These are phyloP conservation scores for Karstenula rhodostoma DNA, from an alignment of 2,329 filamentous ascomycete genomes.

Conservation along the genomic window DNA sequence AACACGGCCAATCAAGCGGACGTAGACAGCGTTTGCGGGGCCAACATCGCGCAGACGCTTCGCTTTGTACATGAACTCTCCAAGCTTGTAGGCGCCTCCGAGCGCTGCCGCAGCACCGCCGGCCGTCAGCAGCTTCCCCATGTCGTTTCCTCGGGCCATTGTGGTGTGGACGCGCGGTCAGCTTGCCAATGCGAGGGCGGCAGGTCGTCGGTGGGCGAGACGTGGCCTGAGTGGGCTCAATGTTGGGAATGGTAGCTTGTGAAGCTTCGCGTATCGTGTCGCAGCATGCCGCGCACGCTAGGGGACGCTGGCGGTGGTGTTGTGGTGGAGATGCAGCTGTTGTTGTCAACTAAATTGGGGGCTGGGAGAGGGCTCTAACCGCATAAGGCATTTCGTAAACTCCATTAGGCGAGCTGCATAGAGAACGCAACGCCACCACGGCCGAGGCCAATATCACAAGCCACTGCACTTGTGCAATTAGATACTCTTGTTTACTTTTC, in stretches of 20 bases:
- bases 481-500: background rate
- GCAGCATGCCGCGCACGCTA: slow-evolving; percentile 45
- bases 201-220: background rate
- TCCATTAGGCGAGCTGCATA: slow-evolving; percentile 3
- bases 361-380: slow-evolving; percentile 27
- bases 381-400: slow-evolving; percentile 15
- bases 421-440: background rate
- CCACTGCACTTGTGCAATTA: background rate
- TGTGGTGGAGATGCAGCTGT: slow-evolving; percentile 28
- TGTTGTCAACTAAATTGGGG: slow-evolving; percentile 37
- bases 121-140: slow-evolving; percentile 40
- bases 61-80: slow-evolving; percentile 47
- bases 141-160: slow-evolving; percentile 37
- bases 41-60: slow-evolving; percentile 49
- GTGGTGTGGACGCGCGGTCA: slow-evolving; percentile 18
- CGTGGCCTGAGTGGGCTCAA: slow-evolving; percentile 25
- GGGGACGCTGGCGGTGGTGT: slow-evolving; percentile 30
- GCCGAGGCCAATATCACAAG: background rate
- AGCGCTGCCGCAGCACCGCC: slow-evolving; percentile 44
- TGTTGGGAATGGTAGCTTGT: slow-evolving; percentile 29
- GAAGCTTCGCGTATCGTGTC: slow-evolving; percentile 39
- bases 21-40: slow-evolving; percentile 49
- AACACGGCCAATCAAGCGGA: slow-evolving; percentile 49
- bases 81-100: slow-evolving; percentile 49
- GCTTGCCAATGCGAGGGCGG: slow-evolving; percentile 7